Conservation (phyloP, 2,329 filamentous ascomycete species). For the Trichoderma aggressivum region DNA sequence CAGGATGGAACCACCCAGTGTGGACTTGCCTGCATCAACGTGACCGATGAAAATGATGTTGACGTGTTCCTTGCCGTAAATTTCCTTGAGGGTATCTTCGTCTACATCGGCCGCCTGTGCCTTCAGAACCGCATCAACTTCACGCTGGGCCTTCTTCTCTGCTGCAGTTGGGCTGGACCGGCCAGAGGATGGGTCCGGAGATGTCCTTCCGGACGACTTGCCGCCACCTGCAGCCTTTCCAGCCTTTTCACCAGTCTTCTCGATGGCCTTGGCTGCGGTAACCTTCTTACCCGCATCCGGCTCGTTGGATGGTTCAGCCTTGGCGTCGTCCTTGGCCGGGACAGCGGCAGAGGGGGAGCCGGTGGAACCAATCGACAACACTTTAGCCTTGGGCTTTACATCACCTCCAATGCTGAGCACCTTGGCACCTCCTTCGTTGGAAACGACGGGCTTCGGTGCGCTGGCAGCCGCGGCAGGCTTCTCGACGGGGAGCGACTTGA, state of each 20-base stretch:
- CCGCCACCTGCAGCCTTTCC: slow-evolving; percentile 38
- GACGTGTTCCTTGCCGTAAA: slow-evolving; percentile 89
- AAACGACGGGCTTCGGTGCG: slow-evolving; percentile 49
- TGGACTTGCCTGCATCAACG: slow-evolving; percentile 98
- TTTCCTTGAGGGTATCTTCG: slow-evolving; percentile 76
- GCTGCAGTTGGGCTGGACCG: slow-evolving; percentile 71
- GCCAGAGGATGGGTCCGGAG: slow-evolving; percentile 78
- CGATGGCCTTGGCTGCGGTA: slow-evolving; percentile 83
- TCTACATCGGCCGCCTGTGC: slow-evolving; percentile 74
- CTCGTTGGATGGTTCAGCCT: slow-evolving; percentile 46
- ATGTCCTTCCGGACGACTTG: slow-evolving; percentile 64
- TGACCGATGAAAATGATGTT: slow-evolving; percentile 98
- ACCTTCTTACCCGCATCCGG: slow-evolving; percentile 77
- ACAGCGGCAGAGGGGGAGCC: slow-evolving; percentile 23
- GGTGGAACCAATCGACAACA: slow-evolving; percentile 40
- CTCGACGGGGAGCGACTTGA: slow-evolving; percentile 28
- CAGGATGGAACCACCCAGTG: slow-evolving; percentile 87
- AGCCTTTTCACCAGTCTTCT: slow-evolving; percentile 74
- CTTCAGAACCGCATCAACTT: slow-evolving; percentile 79
- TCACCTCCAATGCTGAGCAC: slow-evolving; percentile 66
- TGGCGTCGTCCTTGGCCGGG: slow-evolving; percentile 44
- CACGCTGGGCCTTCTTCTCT: slow-evolving; percentile 55
- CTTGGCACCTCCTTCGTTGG: slow-evolving; percentile 58
- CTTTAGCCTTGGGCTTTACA: slow-evolving; percentile 51
- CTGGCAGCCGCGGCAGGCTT: slow-evolving; percentile 42